Percentiles rank a stretch among this genome's conserved stretches.
These are phyloP conservation scores for Hansfordia pulvinata DNA, from an alignment of 2,329 filamentous ascomycete genomes.

Conservation along the genomic window DNA sequence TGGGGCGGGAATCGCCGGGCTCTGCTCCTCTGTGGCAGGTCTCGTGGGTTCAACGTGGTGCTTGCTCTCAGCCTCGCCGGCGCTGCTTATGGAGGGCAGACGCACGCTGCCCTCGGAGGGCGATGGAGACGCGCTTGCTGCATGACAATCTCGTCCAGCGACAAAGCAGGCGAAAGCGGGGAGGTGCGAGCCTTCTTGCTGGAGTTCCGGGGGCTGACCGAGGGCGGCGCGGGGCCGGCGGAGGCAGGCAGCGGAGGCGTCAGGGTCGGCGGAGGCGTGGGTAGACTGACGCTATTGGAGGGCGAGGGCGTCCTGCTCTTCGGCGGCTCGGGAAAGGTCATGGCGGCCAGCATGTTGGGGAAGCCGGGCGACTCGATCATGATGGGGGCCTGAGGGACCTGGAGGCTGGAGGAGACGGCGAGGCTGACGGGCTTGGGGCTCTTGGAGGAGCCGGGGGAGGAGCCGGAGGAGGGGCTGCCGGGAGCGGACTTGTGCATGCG, in stretches of 20 bases:
- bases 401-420: conserved; percentile 5
- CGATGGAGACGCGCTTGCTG: too few relatives aligned
- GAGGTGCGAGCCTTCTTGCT: conserved; percentile 9
- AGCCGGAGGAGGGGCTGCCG: too few relatives aligned
- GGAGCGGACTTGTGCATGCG: too few relatives aligned
- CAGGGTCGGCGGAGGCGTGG: conserved; percentile 2
- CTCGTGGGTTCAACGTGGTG: too few relatives aligned
- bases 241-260: conserved; percentile 2
- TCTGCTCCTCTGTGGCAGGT: too few relatives aligned
- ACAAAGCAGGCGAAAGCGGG: conserved; percentile 5
- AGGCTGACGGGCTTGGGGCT: conserved; percentile 3
- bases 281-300: conserved; percentile 5
- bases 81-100: background rate
- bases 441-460: too few relatives aligned
- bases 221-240: background rate
- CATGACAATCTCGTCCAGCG: conserved; percentile 12
- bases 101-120: background rate
- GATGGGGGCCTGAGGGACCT: conserved; percentile 7
- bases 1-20: too few relatives aligned
- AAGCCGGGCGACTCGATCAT: conserved; percentile 15
- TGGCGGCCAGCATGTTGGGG: conserved; percentile 14
- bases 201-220: conserved; percentile 8
- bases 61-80: too few relatives aligned
- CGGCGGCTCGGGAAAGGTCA: conserved; percentile 14
- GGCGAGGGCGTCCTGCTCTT: conserved; percentile 9